Evolutionary conservation across 1,139 yeast species (phyloP).

Genomic region (Kodamaea arcana): DNA sequence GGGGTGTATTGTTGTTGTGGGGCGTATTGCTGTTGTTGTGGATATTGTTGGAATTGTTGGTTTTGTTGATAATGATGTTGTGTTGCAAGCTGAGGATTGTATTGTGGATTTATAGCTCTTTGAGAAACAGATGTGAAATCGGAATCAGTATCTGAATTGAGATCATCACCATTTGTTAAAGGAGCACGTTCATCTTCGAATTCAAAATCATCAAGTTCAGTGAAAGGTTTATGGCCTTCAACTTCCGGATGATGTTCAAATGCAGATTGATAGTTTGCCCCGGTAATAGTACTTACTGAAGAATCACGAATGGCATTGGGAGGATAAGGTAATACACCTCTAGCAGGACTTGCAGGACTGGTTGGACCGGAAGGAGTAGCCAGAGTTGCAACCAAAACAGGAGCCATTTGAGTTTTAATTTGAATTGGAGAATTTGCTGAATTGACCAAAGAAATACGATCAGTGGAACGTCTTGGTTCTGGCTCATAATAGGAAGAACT

Average conservation of each 20-base stretch:
- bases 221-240: slow-evolving; percentile 47
- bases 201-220: slow-evolving; percentile 35
- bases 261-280: slow-evolving; percentile 19
- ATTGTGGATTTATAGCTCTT: slow-evolving; percentile 66
- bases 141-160: slow-evolving; percentile 35
- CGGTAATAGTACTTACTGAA: slow-evolving; percentile 5
- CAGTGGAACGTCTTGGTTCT: slow-evolving; percentile 6
- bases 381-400: slow-evolving; percentile 24
- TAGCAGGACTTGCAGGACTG: slow-evolving; percentile 12
- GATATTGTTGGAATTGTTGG: slow-evolving; percentile 6
- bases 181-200: slow-evolving; percentile 11
- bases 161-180: slow-evolving; percentile 16
- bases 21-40: slow-evolving; percentile 5
- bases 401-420: slow-evolving; percentile 24
- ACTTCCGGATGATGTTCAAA: slow-evolving; percentile 47
- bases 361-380: slow-evolving; percentile 28
- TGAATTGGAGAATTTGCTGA: slow-evolving; percentile 26
- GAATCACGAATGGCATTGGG: slow-evolving; percentile 9
- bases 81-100: slow-evolving; percentile 18
- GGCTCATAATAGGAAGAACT: slow-evolving; percentile 10
- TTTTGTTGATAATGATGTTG: slow-evolving; percentile 10
- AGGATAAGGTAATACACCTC: slow-evolving; percentile 20
- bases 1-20: slow-evolving; percentile 4
- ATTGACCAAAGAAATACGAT: slow-evolving; percentile 8
- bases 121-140: slow-evolving; percentile 80